Conservation (phyloP, 306 rosid species). For the Rosa multiflora region DNA sequence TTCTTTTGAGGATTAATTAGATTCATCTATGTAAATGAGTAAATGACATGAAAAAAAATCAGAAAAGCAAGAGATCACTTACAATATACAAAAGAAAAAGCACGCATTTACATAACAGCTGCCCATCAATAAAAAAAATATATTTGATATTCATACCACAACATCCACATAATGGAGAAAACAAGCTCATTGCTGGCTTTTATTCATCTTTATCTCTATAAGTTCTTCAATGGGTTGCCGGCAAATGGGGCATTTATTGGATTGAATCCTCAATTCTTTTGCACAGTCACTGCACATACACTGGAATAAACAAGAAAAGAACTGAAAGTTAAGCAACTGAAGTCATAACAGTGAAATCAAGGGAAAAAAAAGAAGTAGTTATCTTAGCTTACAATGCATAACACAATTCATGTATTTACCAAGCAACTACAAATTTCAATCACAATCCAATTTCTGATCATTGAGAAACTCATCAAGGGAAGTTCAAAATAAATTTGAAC, state of each 20-base stretch:
- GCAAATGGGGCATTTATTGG: conserved; percentile 90
- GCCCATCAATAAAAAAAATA: conserved; percentile 26
- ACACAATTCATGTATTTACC: conserved; percentile 5
- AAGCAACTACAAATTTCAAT: conserved; percentile 20
- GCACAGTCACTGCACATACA: conserved; percentile 94
- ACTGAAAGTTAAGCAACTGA: conserved; percentile 22
- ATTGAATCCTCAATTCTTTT: conserved; percentile 65
- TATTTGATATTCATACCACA: conserved; percentile 36
- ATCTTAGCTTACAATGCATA: conserved; percentile 2
- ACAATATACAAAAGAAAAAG: conserved; percentile 36
- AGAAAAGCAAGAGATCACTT: conserved; percentile 25
- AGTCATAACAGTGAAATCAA: conserved; percentile 12
- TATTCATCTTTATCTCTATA: conserved; percentile 70
- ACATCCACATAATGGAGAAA: conserved; percentile 27
- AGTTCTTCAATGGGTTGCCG: conserved; percentile 84
- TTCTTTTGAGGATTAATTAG: neutral
- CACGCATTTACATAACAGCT: conserved; percentile 26
- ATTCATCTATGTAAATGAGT: conserved; percentile 17
- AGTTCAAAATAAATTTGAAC: neutral
- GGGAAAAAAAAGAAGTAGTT: neutral
- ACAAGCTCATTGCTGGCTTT: conserved; percentile 35
- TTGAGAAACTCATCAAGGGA: neutral
- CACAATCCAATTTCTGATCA: neutral
- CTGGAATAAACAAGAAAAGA: conserved; percentile 40
- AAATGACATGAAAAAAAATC: conserved; percentile 29